Evolutionary conservation across 192 early-diverging fungal genomes (phyloP).

Genomic region (Entophlyctis luteolus): DNA sequence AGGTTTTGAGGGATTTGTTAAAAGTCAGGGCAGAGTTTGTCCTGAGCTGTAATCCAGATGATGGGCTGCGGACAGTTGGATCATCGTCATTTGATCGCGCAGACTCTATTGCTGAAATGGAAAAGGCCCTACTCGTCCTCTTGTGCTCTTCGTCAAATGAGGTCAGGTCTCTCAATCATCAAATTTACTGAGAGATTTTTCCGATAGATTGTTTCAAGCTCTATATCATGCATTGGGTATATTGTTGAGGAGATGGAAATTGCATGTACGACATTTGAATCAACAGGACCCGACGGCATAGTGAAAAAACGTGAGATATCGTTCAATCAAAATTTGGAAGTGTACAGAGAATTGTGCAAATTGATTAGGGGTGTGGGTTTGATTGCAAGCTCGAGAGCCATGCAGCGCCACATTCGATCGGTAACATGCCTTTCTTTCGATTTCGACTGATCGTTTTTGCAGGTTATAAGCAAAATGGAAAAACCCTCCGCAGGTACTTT

Average conservation of each 20-base stretch:
- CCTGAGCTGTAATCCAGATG: not conserved
- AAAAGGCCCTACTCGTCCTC: conserved; percentile 71
- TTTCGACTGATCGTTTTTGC: not conserved
- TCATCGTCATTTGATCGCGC: conserved; percentile 54
- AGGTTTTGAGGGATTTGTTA: conserved; percentile 30
- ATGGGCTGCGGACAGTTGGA: not conserved
- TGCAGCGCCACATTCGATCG: conserved; percentile 73
- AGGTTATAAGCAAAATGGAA: conserved; percentile 60
- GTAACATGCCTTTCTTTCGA: not conserved
- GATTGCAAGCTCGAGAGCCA: conserved; percentile 54
- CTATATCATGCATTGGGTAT: conserved; percentile 60
- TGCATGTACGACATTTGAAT: conserved; percentile 23
- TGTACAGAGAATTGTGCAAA: conserved; percentile 61
- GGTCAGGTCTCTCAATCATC: conserved; percentile 50
- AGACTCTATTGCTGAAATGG: conserved; percentile 65
- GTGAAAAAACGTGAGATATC: conserved; percentile 33
- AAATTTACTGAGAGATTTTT: conserved; percentile 58
- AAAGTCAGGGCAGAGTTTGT: conserved; percentile 34
- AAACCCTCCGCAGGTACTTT: conserved; percentile 69
- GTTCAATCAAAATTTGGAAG: conserved; percentile 64
- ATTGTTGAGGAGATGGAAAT: conserved; percentile 69
- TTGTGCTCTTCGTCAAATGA: conserved; percentile 71
- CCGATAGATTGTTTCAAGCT: conserved; percentile 5
- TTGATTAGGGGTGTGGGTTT: conserved; percentile 23
- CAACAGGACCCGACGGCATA: not conserved